Conservation (phyloP, 2,329 filamentous ascomycete genomes). For the Exophiala aquamarina region DNA sequence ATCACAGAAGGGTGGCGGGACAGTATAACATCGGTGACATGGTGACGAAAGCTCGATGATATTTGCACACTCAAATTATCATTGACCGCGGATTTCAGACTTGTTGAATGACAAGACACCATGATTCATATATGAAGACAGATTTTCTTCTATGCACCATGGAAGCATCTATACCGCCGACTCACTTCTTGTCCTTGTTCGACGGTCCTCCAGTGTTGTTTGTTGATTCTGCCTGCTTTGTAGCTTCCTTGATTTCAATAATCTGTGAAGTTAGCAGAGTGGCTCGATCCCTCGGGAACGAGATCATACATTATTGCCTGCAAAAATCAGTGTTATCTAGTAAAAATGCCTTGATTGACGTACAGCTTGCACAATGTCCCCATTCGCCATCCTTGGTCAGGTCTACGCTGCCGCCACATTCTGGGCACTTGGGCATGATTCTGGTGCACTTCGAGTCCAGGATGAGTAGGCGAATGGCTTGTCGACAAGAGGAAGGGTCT, state of each 20-base stretch:
- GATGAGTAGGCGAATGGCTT: no score
- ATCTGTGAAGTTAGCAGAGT: background rate
- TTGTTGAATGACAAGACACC: no score
- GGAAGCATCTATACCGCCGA: no score
- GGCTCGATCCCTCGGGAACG: background rate
- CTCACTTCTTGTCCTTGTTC: background rate
- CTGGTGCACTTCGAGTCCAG: no score
- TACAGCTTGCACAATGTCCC: conserved; percentile 28
- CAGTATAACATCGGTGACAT: no score
- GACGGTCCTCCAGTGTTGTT: background rate
- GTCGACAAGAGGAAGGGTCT: no score
- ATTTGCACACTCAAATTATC: no score
- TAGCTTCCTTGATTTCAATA: conserved; percentile 1
- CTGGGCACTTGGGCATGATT: conserved; percentile 23
- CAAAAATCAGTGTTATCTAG: background rate
- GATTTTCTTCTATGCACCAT: no score
- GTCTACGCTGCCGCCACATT: conserved; percentile 24
- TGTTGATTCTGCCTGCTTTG: background rate
- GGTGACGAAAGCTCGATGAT: no score
- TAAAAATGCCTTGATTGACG: background rate
- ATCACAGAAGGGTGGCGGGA: no score
- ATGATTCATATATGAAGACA: no score
- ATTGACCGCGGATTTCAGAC: no score
- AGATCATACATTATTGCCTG: background rate
- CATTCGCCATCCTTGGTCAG: conserved; percentile 25